Base-by-base conservation (phyloP, 1,284 basidiomycete genomes). In the Kalmanozyma brasiliensis region DNA sequence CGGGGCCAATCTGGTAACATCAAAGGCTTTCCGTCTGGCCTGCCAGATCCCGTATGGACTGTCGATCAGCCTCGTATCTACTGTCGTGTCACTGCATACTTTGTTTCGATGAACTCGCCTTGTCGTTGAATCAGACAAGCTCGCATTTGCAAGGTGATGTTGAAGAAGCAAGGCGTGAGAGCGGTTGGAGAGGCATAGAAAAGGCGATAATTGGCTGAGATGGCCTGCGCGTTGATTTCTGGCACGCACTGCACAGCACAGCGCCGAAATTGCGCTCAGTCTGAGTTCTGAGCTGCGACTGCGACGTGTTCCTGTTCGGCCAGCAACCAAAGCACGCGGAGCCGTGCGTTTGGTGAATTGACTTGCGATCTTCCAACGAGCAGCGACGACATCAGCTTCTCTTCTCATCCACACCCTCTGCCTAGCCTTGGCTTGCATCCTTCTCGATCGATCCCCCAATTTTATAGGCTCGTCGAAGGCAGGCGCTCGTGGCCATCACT, bases 281-380 rank as follows among this genome's bases (percentile, higher is more conserved):
- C 26, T 40, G 37, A 40, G n/a, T n/a, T n/a, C n/a, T 16, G 11
- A 20, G 8, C 4, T 36, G 48, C 36, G 37, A 40, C 32, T 44
- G 47, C 52, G 46, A 63, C 60, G 60, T 63, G 59, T 55, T 55
- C 47, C 19, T 32, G 6, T 37, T 36, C 26, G 6, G 26, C 26
- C 7, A 7, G 26, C 26, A 29, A 11, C 26, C 6, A 29, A 29
- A 29, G 26, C 26, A 29, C 52, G 49, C 53, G 45, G 61, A 52
- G 49, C 62, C 55, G 61, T 64, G 53, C 49, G 43, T 46, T 41
- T 44, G 33, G 30, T 10, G 24, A 30, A 16, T 30, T 16, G 33
- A 32, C 30, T 41, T 38, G 40, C 49, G 41, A 58, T 64, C 61
- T 64, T 64, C 55, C 47, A 48, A 52, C 42, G 17, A 51, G 43